Evolutionary conservation across 768 basidiomycete species (phyloP), one percentile per base, ranked within the genome.

Genomic region (Lentinus tigrinus): DNA sequence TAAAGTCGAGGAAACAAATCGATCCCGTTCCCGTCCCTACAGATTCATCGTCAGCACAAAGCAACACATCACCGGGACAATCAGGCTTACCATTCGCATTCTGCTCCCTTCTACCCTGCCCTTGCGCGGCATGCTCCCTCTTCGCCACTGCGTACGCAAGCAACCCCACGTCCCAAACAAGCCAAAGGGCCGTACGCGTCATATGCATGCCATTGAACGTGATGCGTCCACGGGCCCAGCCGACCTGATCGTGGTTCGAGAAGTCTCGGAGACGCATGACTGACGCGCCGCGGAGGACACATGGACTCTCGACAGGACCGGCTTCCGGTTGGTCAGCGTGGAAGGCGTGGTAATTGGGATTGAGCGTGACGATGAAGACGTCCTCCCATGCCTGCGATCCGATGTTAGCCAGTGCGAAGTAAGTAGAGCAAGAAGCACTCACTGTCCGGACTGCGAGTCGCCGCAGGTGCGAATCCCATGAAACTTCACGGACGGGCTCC

Each of bases 161-260:
- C 16, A 57, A 48, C 38, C 26, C 56, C 21, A 61, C 42, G 38
- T 67, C 58, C 62, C 62, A 65, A 27, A 65, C 54, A 24, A 58
- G 47, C 66, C 66, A 67, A 13, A 67, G 36, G 21, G 57, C 53
- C 13, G 66, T 65, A 24, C 43, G 54, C 7, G 60, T 62, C 49
- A 67, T 53, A 28, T 64, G 66, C 47, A 60, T 37, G n/a, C 59
- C 63, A 8, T 51, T 48, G 39, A 56, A 62, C 10, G 56, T 28
- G 17, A 37, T 28, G 2, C 59, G 54, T 2, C 37, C 62, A 5
- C 56, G 47, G 24, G 36, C 34, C 48, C 53, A 34, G 42, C 44
- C 49, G 36, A 50, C 52, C 16, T 27, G 31, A 17, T 54, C 43
- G 39, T 57, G 49, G 55, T 58, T 57, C n/a, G 60, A 55, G 56